A percentile compares a stretch with the other conserved stretches of the same genome.
These are phyloP conservation scores for Rhododendron vialii DNA, from an alignment of 148 eudicot species.

Conservation along the genomic window DNA sequence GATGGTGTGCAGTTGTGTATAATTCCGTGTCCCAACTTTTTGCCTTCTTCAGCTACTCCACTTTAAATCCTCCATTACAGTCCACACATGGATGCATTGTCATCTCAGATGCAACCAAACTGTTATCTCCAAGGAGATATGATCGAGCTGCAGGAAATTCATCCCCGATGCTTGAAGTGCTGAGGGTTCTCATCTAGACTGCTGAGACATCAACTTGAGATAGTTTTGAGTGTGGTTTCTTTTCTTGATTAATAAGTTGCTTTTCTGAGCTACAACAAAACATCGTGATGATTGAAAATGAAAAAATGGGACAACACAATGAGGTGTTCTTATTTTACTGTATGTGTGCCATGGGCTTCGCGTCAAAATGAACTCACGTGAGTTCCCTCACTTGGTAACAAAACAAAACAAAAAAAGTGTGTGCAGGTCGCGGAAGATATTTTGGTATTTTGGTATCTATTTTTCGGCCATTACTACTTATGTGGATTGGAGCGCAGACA, in stretches of 20 bases:
- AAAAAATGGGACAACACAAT: too few species aligned
- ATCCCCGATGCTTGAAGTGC: not conserved
- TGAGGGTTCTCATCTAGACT: not conserved
- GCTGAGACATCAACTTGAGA: not conserved
- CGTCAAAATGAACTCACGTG: not conserved
- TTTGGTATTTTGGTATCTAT: not conserved
- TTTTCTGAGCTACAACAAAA: not conserved
- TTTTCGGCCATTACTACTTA: not conserved
- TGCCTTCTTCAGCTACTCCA: not conserved
- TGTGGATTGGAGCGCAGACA: not conserved
- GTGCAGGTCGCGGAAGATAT: too few species aligned
- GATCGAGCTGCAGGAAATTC: not conserved
- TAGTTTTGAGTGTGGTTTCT: not conserved
- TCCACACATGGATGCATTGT: not conserved
- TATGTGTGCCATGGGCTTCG: not conserved
- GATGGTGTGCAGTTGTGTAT: not conserved
- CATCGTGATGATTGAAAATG: too few species aligned
- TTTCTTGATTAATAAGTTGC: not conserved
- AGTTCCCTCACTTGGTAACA: not conserved
- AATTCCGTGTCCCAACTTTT: not conserved
- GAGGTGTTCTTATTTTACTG: too few species aligned
- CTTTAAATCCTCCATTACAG: not conserved
- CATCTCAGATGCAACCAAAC: not conserved
- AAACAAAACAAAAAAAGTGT: too few species aligned
- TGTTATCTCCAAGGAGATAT: not conserved